Evolutionary conservation across 345 rosid species (phyloP).

Genomic region (Theobroma cacao): DNA sequence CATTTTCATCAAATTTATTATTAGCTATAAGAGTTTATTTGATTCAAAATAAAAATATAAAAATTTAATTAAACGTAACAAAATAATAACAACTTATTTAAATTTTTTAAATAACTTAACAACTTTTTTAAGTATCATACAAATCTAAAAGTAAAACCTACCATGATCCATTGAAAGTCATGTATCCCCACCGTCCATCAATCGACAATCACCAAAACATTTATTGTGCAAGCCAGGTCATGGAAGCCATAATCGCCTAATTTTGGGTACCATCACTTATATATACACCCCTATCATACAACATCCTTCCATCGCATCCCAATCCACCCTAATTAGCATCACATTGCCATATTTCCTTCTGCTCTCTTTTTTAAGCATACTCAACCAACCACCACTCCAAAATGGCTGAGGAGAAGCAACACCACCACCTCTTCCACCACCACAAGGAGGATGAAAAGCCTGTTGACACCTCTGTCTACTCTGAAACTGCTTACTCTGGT

Average conservation of each 20-base stretch:
- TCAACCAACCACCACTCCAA: background rate
- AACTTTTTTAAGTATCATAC: too few species aligned
- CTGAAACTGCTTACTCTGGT: slow-evolving; percentile 7
- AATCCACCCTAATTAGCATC: background rate
- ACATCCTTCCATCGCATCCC: background rate
- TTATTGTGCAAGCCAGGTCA: background rate
- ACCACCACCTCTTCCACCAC: slow-evolving; percentile 48
- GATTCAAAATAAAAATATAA: too few species aligned
- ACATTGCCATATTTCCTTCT: background rate
- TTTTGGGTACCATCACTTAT: background rate
- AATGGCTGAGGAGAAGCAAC: slow-evolving; percentile 51
- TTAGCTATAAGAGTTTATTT: too few species aligned
- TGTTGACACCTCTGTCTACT: slow-evolving; percentile 17
- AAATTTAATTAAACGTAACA: too few species aligned
- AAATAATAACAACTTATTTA: too few species aligned
- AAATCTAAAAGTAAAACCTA: too few species aligned
- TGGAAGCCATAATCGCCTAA: background rate
- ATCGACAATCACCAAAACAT: background rate
- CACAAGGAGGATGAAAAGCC: slow-evolving; percentile 36
- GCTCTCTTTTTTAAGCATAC: background rate
- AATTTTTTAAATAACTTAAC: too few species aligned
- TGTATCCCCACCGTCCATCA: background rate
- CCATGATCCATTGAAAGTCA: background rate
- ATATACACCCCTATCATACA: background rate
- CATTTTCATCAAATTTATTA: too few species aligned